phyloP scores from a whole-genome alignment of 164 flowering plant genomes.

The Sextonia rubra region DNA sequence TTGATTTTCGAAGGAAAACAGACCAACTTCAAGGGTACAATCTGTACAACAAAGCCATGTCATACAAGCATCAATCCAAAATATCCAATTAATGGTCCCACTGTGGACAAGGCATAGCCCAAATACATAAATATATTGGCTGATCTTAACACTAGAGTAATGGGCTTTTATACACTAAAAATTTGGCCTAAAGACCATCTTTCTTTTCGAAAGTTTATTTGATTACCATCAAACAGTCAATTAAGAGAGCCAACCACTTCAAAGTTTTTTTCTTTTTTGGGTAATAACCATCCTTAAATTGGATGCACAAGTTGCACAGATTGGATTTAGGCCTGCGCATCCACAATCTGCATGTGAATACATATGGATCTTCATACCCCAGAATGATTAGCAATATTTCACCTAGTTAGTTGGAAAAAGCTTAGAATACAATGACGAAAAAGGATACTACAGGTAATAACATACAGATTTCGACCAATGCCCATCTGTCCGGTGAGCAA shows the following conservation, averaged over 20 bases:
- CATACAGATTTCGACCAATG: conserved; percentile 99
- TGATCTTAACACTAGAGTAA: not conserved
- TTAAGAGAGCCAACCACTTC: not conserved
- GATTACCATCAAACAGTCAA: not conserved
- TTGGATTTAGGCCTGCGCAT: not conserved
- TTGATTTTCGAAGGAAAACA: not conserved
- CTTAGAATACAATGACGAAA: not conserved
- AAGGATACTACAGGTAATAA: not conserved
- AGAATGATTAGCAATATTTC: not conserved
- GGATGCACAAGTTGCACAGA: not conserved
- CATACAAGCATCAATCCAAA: not conserved
- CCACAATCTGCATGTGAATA: not conserved
- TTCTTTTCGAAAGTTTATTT: not conserved
- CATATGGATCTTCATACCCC: not conserved
- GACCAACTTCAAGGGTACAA: not conserved
- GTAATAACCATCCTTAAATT: not conserved
- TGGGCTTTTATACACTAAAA: too few species aligned
- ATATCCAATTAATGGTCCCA: too few species aligned
- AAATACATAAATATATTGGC: too few species aligned
- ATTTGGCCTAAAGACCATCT: not conserved
- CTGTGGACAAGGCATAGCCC: not conserved
- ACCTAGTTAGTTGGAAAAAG: not conserved
- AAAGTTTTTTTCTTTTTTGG: not conserved
- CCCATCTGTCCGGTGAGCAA: conserved; percentile 94
- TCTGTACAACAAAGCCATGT: not conserved